Conservation (phyloP, 1,284 basidiomycete species). For the Puccinia polysora region DNA sequence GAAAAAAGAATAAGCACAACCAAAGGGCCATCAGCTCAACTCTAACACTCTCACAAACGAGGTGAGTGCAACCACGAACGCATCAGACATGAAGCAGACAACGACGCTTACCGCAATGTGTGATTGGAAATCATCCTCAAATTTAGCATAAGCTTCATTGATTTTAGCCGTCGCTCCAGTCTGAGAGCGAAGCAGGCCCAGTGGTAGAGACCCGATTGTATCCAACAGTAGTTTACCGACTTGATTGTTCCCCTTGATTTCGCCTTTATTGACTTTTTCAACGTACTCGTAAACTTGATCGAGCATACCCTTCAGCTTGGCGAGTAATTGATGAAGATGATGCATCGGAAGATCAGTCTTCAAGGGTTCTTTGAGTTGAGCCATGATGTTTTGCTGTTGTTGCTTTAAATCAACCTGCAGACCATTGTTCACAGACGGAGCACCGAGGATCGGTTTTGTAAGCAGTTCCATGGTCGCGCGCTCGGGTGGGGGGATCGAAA, state of each 20-base stretch:
- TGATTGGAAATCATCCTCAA: conserved; percentile 61
- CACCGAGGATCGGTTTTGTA: conserved; percentile 65
- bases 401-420: conserved; percentile 10
- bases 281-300: conserved; percentile 84
- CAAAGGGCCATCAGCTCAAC: not conserved
- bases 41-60: no score
- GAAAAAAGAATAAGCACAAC: not conserved
- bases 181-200: conserved; percentile 51
- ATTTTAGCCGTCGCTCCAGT: conserved; percentile 59
- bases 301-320: conserved; percentile 69
- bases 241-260: conserved; percentile 74
- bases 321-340: conserved; percentile 64
- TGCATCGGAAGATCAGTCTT: conserved; percentile 30
- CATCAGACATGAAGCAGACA: not conserved
- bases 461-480: conserved; percentile 65
- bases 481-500: conserved; percentile 60
- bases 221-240: conserved; percentile 90
- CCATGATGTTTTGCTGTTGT: conserved; percentile 23
- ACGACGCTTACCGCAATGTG: conserved; percentile 59
- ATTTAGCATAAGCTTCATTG: conserved; percentile 62
- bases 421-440: not conserved
- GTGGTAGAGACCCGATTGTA: conserved; percentile 62
- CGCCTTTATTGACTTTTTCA: conserved; percentile 70
- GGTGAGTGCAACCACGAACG: not conserved
- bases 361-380: conserved; percentile 36